These are phyloP conservation scores for Citeromyces nyonsensis DNA, from an alignment of 805 yeast genomes.

Conservation along the genomic window DNA sequence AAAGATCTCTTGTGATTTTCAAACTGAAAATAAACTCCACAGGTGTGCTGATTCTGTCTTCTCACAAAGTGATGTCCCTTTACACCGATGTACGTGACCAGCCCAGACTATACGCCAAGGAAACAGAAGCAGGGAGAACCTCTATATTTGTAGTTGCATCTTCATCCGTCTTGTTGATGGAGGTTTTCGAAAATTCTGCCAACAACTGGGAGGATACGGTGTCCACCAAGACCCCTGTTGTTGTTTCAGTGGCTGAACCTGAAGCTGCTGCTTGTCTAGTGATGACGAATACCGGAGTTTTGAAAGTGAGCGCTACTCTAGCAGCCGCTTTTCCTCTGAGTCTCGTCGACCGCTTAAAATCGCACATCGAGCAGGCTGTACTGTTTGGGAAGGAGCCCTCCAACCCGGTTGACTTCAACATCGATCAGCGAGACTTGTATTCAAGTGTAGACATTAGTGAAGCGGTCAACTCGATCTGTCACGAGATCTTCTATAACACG, in stretches of 20 bases:
- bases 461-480: too few relatives aligned
- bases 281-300: too few relatives aligned
- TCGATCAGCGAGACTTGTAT: too few relatives aligned
- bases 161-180: constrained; percentile 46
- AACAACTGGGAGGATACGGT: not conserved
- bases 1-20: constrained; percentile 27
- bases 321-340: constrained; percentile 1
- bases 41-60: constrained; percentile 41
- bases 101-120: constrained; percentile 38
- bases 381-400: constrained; percentile 28
- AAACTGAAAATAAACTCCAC: constrained; percentile 35
- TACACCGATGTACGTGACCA: constrained; percentile 12
- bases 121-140: too few relatives aligned
- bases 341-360: constrained; percentile 41
- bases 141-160: constrained; percentile 44
- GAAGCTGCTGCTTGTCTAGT: too few relatives aligned
- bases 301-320: not conserved
- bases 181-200: not conserved
- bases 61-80: constrained; percentile 47
- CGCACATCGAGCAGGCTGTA: constrained; percentile 77
- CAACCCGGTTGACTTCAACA: not conserved
- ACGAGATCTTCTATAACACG: too few relatives aligned
- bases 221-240: too few relatives aligned
- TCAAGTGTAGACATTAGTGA: too few relatives aligned
- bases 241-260: too few relatives aligned